Conservation (phyloP, 352 stramenopile species). For the Pythium insidiosum region DNA sequence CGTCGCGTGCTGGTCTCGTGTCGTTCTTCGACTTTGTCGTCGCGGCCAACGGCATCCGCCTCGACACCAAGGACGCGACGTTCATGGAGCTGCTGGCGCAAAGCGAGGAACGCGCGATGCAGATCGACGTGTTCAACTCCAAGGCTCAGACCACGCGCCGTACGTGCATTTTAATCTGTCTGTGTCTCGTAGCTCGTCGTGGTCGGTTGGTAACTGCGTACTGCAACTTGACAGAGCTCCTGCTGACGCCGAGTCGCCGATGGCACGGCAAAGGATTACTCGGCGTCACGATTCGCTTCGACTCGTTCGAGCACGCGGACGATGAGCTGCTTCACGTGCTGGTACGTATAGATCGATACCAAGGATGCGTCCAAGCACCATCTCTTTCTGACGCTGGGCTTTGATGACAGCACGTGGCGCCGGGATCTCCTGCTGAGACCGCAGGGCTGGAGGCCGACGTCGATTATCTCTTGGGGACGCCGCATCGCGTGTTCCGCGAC, state of each 20-base stretch:
- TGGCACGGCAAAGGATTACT: constrained; percentile 94
- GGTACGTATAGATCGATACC: constrained; percentile 23
- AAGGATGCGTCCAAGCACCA: too few relatives aligned
- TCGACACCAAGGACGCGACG: constrained; percentile 82
- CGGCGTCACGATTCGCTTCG: constrained; percentile 96
- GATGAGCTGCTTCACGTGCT: constrained; percentile 95
- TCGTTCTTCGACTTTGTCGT: constrained; percentile 98
- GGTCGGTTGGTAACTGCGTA: too few relatives aligned
- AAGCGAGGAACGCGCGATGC: constrained; percentile 67
- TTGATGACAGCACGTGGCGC: constrained; percentile 64
- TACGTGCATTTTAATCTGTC: constrained; percentile 7
- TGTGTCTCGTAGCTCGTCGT: too few relatives aligned
- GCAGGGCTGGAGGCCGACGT: constrained; percentile 83
- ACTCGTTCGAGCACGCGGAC: constrained; percentile 94
- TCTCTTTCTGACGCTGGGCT: too few relatives aligned
- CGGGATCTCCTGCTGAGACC: constrained; percentile 83
- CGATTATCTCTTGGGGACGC: constrained; percentile 95
- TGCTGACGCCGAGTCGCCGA: constrained; percentile 87
- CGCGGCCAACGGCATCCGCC: constrained; percentile 86
- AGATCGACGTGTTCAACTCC: constrained; percentile 71
- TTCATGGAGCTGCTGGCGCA: constrained; percentile 91
- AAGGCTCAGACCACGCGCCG: constrained; percentile 65
- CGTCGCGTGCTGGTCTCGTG: constrained; percentile 89
- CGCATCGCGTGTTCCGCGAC: constrained; percentile 79
- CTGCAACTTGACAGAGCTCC: constrained; percentile 47